A percentile compares a stretch with the other conserved stretches of the same genome.
Evolutionary conservation across 2,329 filamentous ascomycete species (phyloP).

Genomic region (Aspergillus sp.): DNA sequence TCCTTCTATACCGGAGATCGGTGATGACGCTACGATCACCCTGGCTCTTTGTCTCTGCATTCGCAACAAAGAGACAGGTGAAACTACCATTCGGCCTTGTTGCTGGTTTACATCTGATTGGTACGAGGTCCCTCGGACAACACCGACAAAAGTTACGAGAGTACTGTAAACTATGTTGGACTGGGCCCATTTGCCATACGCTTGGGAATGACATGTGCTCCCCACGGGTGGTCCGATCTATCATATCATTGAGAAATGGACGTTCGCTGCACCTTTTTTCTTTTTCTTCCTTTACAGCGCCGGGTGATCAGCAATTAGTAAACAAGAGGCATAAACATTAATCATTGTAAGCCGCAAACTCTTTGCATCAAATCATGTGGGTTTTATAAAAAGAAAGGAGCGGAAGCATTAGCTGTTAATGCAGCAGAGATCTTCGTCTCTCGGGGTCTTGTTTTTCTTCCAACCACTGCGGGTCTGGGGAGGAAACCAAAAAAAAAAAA

Average conservation of each 20-base stretch:
- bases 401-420: background rate
- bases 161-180: background rate
- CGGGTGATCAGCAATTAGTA: no score
- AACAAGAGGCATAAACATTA: no score
- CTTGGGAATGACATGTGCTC: background rate
- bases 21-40: background rate
- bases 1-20: no score
- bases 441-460: no score
- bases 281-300: background rate
- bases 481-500: background rate
- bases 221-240: background rate
- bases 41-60: background rate
- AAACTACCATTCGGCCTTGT: background rate
- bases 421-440: background rate
- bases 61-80: background rate
- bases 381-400: background rate
- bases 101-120: background rate
- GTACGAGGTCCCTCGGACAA: background rate
- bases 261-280: background rate
- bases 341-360: no score
- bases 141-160: background rate
- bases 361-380: background rate
- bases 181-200: background rate
- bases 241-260: background rate
- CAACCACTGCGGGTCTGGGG: no score